A percentile compares a stretch with the other conserved stretches of the same genome.
Conservation (phyloP, 768 basidiomycete species). For the Cystoderma amianthinum region DNA sequence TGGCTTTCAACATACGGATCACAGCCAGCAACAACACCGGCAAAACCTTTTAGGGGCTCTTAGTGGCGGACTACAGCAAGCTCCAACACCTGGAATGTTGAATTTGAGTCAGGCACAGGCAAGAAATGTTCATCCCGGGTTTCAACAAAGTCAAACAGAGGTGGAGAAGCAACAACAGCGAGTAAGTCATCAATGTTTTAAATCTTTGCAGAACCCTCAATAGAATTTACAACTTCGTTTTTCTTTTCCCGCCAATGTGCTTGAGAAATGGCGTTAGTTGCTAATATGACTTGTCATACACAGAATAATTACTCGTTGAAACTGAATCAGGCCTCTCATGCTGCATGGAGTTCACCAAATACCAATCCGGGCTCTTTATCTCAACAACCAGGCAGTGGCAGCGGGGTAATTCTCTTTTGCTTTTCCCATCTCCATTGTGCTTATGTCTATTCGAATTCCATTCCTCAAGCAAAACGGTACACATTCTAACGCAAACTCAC, state of each 20-base stretch:
- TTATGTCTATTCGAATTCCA: conserved; percentile 5
- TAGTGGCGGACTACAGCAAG: conserved; percentile 28
- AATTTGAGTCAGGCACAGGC: conserved; percentile 40
- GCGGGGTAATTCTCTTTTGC: background rate
- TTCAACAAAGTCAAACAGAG: conserved; percentile 55
- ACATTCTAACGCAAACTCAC: conserved; percentile 26
- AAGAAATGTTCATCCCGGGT: conserved; percentile 42
- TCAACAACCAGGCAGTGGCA: conserved; percentile 7
- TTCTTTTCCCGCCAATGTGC: too few species aligned
- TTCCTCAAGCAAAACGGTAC: conserved; percentile 37
- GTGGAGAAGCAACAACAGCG: conserved; percentile 57
- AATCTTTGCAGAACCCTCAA: too few species aligned
- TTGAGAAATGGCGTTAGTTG: too few species aligned
- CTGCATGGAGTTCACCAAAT: conserved; percentile 60
- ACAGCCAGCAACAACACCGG: conserved; percentile 45
- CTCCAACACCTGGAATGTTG: conserved; percentile 57
- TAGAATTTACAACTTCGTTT: too few species aligned
- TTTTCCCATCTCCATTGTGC: background rate
- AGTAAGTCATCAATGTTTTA: conserved; percentile 45
- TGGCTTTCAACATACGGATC: conserved; percentile 45
- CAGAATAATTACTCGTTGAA: conserved; percentile 60
- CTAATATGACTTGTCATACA: background rate
- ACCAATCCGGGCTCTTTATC: conserved; percentile 35
- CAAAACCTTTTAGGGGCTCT: conserved; percentile 51
- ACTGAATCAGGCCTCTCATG: conserved; percentile 53